phyloP scores from a whole-genome alignment of 192 early-diverging fungal species.

The Dispira parvispora region DNA sequence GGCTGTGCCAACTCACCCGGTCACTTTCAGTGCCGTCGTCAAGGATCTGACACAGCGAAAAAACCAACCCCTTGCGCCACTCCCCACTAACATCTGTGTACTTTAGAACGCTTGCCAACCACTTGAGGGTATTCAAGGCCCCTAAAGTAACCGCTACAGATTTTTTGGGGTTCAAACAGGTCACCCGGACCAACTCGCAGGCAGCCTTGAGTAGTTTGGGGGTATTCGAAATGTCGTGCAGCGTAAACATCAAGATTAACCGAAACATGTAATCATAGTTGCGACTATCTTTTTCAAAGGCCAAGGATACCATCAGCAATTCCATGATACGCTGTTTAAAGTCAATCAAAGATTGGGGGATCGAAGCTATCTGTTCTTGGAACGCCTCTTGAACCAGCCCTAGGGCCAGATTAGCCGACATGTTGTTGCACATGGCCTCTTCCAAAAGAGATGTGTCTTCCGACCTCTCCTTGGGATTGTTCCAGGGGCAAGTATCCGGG shows the following conservation, averaged over 20 bases:
- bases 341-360: neutral
- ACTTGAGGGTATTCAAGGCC: neutral
- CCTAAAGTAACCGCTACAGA: neutral
- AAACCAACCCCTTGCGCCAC: too few relatives aligned
- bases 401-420: neutral
- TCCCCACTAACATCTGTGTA: neutral
- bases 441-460: neutral
- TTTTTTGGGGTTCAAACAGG: neutral
- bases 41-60: neutral
- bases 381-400: neutral
- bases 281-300: neutral
- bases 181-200: neutral
- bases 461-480: neutral
- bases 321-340: slow-evolving; percentile 1
- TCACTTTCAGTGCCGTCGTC: neutral
- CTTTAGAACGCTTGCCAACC: neutral
- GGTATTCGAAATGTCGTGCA: neutral
- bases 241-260: neutral
- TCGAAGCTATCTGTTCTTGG: too few relatives aligned
- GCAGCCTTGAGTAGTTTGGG: neutral
- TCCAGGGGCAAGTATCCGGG: neutral
- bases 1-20: neutral
- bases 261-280: slow-evolving; percentile 1
- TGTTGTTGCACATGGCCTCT: too few relatives aligned
- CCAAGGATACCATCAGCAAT: neutral